Evolutionary conservation across 2,329 filamentous ascomycete genomes (phyloP).

Genomic region (Tolypocladium endophyticum): DNA sequence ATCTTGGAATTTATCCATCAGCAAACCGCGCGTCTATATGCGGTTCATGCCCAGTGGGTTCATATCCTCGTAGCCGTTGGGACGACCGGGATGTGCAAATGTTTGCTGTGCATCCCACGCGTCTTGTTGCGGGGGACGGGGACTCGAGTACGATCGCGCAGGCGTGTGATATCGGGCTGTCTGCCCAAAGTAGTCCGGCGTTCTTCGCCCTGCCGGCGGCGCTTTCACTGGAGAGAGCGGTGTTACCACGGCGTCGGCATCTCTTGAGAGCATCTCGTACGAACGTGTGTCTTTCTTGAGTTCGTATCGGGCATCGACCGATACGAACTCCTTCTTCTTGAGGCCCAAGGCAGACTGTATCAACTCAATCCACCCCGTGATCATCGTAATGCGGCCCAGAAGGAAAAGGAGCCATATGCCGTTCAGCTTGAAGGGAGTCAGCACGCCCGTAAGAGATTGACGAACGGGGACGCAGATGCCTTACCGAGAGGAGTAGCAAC

Average conservation of each 20-base stretch:
- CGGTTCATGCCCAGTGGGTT: constrained; percentile 48
- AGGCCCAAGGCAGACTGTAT: constrained; percentile 36
- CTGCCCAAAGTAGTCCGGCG: constrained; percentile 45
- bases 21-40: constrained; percentile 23
- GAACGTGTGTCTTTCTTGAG: constrained; percentile 54
- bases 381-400: constrained; percentile 74
- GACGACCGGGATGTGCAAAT: constrained; percentile 20
- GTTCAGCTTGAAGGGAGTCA: constrained; percentile 47
- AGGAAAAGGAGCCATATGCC: constrained; percentile 79
- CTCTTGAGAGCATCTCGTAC: constrained; percentile 70
- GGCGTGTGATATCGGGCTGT: constrained; percentile 45
- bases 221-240: constrained; percentile 31
- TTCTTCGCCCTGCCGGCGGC: constrained; percentile 28
- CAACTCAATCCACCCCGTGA: constrained; percentile 70
- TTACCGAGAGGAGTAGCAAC: constrained; percentile 68
- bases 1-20: neutral
- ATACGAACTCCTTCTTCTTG: constrained; percentile 73
- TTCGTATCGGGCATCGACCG: constrained; percentile 62
- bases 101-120: constrained; percentile 32
- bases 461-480: constrained; percentile 17
- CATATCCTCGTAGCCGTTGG: constrained; percentile 27
- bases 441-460: constrained; percentile 3
- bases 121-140: constrained; percentile 33
- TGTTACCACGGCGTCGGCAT: constrained; percentile 44
- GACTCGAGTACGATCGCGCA: constrained; percentile 44